Evolutionary conservation across 306 rosid species (phyloP), one percentile per base, ranked within the genome.

Genomic region (Cercis canadensis): DNA sequence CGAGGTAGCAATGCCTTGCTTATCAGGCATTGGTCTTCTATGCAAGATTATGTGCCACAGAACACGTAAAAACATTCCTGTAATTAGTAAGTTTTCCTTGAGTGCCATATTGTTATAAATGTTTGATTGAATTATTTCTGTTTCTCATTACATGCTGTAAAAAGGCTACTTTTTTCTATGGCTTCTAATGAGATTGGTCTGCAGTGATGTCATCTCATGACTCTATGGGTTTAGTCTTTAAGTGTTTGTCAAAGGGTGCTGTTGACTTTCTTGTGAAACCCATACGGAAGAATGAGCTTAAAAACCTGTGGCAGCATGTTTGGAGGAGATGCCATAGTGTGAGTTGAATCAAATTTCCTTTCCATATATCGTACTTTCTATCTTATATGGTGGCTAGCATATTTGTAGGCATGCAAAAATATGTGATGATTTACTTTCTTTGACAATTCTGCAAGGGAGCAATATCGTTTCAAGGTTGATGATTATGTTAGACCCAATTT

Each of bases 191-290:
- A 57, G 46, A 65, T 76, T 75, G 84, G 67, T 84, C 18, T 93
- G 87, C 97, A 93, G 98, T 90, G 98, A 93, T 93, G 98, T 93
- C 98, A 58, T 88, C 94, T 81, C 92, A 79, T 66, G 98, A 90
- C 67, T 90, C 98, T 49, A 93, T 88, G 97, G 96, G 97, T 80
- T 74, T 90, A 76, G 98, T 93, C 85, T 90, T 93, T 61, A 90
- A 93, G 86, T 93, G 98, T 83, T 85, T 93, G 80, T 93, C 98
- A 80, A 93, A 84, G 85, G 98, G 98, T 19, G 98, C 98, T 49
- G 96, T 90, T 72, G 98, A 93, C 70, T 90, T 90, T 84, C 84
- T 93, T 66, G 98, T 86, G 57, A 93, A 93, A 81, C 98, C 98
- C 54, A 84, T 93, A 69, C 92, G 98, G 75, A 93, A 93, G 87